Evolutionary conservation across 148 eudicot genomes (phyloP).

Genomic region (Spergularia bocconei): DNA sequence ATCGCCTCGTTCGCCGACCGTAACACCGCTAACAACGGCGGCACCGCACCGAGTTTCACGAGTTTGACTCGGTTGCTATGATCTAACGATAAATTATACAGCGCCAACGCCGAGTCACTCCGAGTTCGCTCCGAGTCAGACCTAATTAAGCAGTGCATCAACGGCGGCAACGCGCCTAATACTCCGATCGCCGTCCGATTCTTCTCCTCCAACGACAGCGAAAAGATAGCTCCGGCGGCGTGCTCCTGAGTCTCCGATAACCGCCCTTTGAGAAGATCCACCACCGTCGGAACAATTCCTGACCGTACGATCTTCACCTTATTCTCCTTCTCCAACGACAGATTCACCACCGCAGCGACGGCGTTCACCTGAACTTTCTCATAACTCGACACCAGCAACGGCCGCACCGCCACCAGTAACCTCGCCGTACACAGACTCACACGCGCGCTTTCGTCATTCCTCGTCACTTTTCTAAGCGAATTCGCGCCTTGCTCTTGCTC

Average conservation of each 20-base stretch:
- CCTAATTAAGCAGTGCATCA: constrained; percentile 58
- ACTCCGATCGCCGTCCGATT: constrained; percentile 87
- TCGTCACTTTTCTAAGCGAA: constrained; percentile 48
- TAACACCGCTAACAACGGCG: constrained; percentile 49
- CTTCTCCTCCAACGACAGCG: constrained; percentile 69
- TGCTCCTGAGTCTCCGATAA: constrained; percentile 65
- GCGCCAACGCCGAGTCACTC: constrained; percentile 71
- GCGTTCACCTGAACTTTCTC: constrained; percentile 62
- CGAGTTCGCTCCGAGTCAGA: constrained; percentile 67
- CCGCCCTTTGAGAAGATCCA: constrained; percentile 54
- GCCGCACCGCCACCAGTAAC: constrained; percentile 37
- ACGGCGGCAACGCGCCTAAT: constrained; percentile 71
- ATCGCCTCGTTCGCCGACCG: constrained; percentile 29
- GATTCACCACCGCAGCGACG: constrained; percentile 68
- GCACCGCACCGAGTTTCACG: constrained; percentile 65
- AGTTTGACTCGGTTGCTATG: constrained; percentile 73
- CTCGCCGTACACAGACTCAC: constrained; percentile 51
- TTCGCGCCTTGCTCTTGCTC: constrained; percentile 59
- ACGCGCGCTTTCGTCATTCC: constrained; percentile 50
- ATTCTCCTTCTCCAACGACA: constrained; percentile 68
- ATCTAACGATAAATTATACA: constrained; percentile 59
- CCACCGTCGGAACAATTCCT: constrained; percentile 60
- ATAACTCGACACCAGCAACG: constrained; percentile 46
- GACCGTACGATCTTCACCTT: constrained; percentile 74
- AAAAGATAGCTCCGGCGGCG: constrained; percentile 81